These are phyloP conservation scores for Osmanthus fragrans DNA, from an alignment of 257 asterid species.

Conservation along the genomic window DNA sequence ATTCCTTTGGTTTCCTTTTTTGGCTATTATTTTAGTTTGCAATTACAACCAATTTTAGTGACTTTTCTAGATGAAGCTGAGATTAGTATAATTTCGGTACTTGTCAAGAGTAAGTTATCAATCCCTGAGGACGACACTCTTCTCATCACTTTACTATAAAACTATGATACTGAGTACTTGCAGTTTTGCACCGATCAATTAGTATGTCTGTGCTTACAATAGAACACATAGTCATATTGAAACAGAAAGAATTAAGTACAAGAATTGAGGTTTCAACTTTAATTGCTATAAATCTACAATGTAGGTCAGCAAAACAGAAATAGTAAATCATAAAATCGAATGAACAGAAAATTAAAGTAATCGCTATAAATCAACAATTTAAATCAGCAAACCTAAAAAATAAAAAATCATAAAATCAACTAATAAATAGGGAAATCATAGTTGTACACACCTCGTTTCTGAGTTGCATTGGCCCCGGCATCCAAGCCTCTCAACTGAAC, in stretches of 20 bases:
- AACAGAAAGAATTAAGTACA: background rate
- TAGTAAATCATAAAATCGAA: background rate
- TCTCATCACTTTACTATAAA: too few relatives aligned
- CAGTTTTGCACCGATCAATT: too few relatives aligned
- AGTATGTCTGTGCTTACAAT: too few relatives aligned
- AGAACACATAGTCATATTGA: background rate
- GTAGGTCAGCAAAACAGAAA: background rate
- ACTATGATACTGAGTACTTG: too few relatives aligned
- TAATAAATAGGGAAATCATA: conserved; percentile 2
- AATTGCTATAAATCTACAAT: background rate
- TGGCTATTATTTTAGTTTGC: too few relatives aligned
- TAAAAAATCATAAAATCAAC: background rate
- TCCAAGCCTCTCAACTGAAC: conserved; percentile 55
- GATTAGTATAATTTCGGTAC: too few relatives aligned
- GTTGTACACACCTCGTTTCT: conserved; percentile 56
- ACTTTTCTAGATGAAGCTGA: too few relatives aligned
- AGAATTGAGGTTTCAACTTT: background rate
- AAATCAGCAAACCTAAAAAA: background rate
- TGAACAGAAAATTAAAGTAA: background rate
- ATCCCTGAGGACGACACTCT: too few relatives aligned
- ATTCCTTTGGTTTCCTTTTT: too few relatives aligned
- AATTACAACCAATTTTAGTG: too few relatives aligned
- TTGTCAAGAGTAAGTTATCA: too few relatives aligned
- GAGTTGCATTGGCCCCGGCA: conserved; percentile 50
- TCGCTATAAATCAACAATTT: background rate